phyloP scores from a whole-genome alignment of 2,329 filamentous ascomycete genomes.

The Microcyclospora tardicrescens region DNA sequence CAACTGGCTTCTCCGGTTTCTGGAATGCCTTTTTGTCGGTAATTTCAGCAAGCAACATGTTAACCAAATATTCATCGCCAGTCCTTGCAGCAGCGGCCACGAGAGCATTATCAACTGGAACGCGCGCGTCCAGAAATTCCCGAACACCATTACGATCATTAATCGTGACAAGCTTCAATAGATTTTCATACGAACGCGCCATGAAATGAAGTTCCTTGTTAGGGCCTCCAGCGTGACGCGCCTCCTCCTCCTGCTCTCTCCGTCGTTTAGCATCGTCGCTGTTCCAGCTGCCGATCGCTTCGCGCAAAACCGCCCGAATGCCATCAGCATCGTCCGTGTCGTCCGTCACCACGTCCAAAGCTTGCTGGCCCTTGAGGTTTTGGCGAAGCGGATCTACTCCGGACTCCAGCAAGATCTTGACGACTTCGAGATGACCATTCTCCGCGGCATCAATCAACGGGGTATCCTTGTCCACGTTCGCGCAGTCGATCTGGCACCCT shows the following conservation, averaged over 20 bases:
- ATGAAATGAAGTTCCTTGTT: constrained; percentile 35
- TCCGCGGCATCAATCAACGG: constrained; percentile 93
- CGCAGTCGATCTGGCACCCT: constrained; percentile 71
- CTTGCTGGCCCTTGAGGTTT: constrained; percentile 86
- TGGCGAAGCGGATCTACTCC: constrained; percentile 85
- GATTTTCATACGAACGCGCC: constrained; percentile 35
- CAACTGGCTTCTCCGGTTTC: constrained; percentile 80
- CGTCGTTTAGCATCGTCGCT: constrained; percentile 29
- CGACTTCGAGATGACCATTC: constrained; percentile 81
- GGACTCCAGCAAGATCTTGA: constrained; percentile 68
- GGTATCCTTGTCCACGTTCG: constrained; percentile 66
- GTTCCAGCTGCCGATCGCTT: constrained; percentile 34
- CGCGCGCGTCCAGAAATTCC: constrained; percentile 32
- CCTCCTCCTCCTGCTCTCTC: constrained; percentile 40
- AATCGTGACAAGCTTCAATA: constrained; percentile 35
- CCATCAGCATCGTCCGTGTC: constrained; percentile 69
- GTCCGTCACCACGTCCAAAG: constrained; percentile 66
- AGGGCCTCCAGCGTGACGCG: constrained; percentile 25
- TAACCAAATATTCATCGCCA: constrained; percentile 77
- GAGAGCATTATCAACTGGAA: constrained; percentile 57
- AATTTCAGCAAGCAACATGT: constrained; percentile 47
- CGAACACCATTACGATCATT: constrained; percentile 37
- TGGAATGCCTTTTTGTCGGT: constrained; percentile 46
- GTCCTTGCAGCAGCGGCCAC: constrained; percentile 85
- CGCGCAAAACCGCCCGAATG: constrained; percentile 38